Conservation (phyloP, 306 rosid species). For the Vigna reflexopilosa region DNA sequence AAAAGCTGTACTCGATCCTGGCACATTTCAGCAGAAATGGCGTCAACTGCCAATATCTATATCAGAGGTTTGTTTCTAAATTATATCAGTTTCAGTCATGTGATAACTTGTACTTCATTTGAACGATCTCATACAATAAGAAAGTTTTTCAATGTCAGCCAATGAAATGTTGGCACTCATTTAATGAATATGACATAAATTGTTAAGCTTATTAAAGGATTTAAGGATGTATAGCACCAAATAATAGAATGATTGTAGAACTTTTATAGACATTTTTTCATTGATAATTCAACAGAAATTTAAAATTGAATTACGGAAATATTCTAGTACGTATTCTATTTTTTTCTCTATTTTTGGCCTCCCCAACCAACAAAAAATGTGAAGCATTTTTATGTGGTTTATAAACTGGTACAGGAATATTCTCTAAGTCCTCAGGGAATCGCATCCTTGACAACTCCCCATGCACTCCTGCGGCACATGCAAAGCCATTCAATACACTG, state of each 20-base stretch:
- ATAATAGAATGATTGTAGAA: not conserved
- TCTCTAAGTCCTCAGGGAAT: conserved; percentile 75
- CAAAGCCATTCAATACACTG: conserved; percentile 85
- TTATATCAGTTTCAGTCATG: conserved; percentile 38
- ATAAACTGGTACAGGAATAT: conserved; percentile 68
- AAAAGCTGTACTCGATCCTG: conserved; percentile 86
- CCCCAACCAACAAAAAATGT: not conserved
- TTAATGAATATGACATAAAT: conserved; percentile 15
- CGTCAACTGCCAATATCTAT: conserved; percentile 87
- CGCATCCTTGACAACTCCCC: conserved; percentile 68
- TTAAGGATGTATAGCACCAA: not conserved
- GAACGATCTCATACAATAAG: not conserved
- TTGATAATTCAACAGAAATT: not conserved
- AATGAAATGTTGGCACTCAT: conserved; percentile 1
- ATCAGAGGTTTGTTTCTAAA: conserved; percentile 73
- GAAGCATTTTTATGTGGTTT: conserved; percentile 5
- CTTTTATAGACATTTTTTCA: not conserved
- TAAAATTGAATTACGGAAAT: conserved; percentile 20
- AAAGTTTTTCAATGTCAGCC: not conserved
- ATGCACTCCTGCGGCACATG: conserved; percentile 83
- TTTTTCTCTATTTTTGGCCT: conserved; percentile 4
- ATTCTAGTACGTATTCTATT: not conserved
- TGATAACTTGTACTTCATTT: conserved; percentile 15
- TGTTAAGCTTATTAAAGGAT: conserved; percentile 5
- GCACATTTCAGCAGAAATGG: conserved; percentile 98